These are phyloP conservation scores for Rhizophagus clarus DNA, from an alignment of 192 early-diverging fungal species.

Conservation along the genomic window DNA sequence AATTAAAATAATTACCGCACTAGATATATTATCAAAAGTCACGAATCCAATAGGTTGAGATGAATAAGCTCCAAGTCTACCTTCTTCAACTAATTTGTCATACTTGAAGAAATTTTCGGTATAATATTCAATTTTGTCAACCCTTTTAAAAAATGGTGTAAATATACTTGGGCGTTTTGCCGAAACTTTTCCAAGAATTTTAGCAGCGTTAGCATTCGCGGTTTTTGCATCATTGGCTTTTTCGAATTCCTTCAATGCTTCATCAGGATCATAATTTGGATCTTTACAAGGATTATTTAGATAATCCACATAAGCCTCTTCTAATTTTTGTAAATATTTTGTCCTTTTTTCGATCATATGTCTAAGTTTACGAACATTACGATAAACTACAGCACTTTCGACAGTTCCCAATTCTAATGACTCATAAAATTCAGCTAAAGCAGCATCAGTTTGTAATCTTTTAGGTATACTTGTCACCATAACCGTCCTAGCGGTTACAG, in stretches of 20 bases:
- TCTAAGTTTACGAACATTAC: constrained; percentile 58
- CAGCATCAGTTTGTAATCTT: constrained; percentile 51
- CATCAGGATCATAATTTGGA: constrained; percentile 62
- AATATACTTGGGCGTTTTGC: constrained; percentile 45
- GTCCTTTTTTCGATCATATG: constrained; percentile 58
- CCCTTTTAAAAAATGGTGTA: constrained; percentile 54
- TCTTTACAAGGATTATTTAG: constrained; percentile 72
- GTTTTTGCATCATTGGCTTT: constrained; percentile 1
- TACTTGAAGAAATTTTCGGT: constrained; percentile 53
- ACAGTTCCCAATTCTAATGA: constrained; percentile 60
- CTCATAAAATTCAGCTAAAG: constrained; percentile 71
- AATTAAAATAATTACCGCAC: constrained; percentile 52
- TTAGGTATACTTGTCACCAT: constrained; percentile 70
- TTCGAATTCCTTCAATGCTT: constrained; percentile 47
- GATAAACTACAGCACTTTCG: constrained; percentile 65
- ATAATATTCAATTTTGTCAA: constrained; percentile 71
- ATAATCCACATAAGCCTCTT: constrained; percentile 56
- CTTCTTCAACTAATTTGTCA: constrained; percentile 53
- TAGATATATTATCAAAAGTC: constrained; percentile 72
- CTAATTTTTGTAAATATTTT: constrained; percentile 53
- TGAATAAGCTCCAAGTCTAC: constrained; percentile 47
- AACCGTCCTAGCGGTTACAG: constrained; percentile 63
- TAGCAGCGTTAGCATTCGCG: background rate
- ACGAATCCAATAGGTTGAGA: constrained; percentile 72
- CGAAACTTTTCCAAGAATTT: constrained; percentile 3